Evolutionary conservation across 495 filamentous ascomycete species (phyloP), one percentile per base, ranked within the genome.

Genomic region (Neohortaea acidophila): DNA sequence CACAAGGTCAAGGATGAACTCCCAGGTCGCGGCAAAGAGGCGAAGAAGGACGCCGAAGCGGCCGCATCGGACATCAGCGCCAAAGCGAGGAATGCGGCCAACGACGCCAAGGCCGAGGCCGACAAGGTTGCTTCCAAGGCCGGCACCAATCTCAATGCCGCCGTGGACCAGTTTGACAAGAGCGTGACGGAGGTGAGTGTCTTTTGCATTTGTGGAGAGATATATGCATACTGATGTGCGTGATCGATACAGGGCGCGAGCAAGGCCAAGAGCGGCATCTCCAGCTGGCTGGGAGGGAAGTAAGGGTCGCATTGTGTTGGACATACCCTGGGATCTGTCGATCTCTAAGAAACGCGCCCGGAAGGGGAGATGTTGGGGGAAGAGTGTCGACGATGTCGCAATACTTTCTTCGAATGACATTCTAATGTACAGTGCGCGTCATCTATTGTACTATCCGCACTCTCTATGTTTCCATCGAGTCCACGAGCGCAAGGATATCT

Each of bases 231-330:
- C n/a, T n/a, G 4, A 22, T 7, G 19, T 14, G 9, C 26, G 35
- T 15, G 4, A 4, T 7, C 15, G 35, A 37, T 24, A 19, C 15
- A 39, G 36, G 24, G 24, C 10, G 26, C 36, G 17, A 30, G 14
- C n/a, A 79, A 89, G 57, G 77, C 81, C 10, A 91, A 91, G 72
- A 68, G 73, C 35, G 72, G 72, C 15, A 60, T 89, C 43, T 77
- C 75, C 17, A 72, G 76, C 38, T 93, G 84, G 84, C 85, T 92
- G 45, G 75, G 81, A 24, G 72, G 71, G 4, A 29, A 33, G 30
- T 33, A 33, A n/a, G n/a, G n/a, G n/a, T n/a, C n/a, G n/a, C n/a
- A n/a, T n/a, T n/a, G n/a, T n/a, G n/a, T n/a, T n/a, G n/a, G n/a
- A n/a, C n/a, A n/a, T n/a, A n/a, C n/a, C n/a, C n/a, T n/a, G n/a